These are phyloP conservation scores for Gelatoporia subvermispora DNA, from an alignment of 768 basidiomycete species.

Conservation along the genomic window DNA sequence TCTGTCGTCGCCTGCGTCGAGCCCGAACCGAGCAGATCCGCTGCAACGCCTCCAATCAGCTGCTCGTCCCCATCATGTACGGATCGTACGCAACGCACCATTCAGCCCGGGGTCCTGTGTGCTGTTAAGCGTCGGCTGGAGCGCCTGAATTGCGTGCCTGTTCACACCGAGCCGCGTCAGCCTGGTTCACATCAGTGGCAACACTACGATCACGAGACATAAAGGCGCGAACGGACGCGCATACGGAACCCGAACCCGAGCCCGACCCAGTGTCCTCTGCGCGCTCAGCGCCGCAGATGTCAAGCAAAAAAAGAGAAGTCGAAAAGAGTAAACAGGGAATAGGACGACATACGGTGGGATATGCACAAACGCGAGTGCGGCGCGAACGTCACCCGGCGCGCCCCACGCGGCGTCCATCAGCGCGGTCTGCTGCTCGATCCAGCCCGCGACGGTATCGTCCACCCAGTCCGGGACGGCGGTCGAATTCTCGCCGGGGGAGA, in stretches of 20 bases:
- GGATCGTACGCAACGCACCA: conserved; percentile 26
- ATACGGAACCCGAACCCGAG: too few relatives aligned
- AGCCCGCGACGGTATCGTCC: conserved; percentile 53
- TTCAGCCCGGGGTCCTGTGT: conserved; percentile 39
- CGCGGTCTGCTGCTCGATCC: conserved; percentile 51
- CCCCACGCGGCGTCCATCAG: conserved; percentile 60
- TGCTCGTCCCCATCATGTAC: neutral
- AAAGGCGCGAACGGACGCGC: too few relatives aligned
- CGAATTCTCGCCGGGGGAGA: conserved; percentile 39
- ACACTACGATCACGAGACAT: too few relatives aligned
- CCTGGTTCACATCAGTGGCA: too few relatives aligned
- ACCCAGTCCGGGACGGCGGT: conserved; percentile 62
- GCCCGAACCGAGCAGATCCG: conserved; percentile 49
- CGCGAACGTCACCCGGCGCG: conserved; percentile 37
- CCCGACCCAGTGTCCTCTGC: too few relatives aligned
- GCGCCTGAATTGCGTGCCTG: conserved; percentile 30
- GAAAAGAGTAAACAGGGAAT: neutral
- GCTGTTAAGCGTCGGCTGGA: conserved; percentile 33
- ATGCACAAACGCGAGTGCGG: conserved; percentile 67
- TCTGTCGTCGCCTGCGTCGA: conserved; percentile 55
- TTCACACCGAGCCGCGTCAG: too few relatives aligned
- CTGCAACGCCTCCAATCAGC: too few relatives aligned
- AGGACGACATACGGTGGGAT: conserved; percentile 58
- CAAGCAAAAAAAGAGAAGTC: too few relatives aligned
- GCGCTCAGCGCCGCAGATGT: too few relatives aligned